Evolutionary conservation across 1,284 basidiomycete genomes (phyloP).

Genomic region (Amylostereum areolatum): DNA sequence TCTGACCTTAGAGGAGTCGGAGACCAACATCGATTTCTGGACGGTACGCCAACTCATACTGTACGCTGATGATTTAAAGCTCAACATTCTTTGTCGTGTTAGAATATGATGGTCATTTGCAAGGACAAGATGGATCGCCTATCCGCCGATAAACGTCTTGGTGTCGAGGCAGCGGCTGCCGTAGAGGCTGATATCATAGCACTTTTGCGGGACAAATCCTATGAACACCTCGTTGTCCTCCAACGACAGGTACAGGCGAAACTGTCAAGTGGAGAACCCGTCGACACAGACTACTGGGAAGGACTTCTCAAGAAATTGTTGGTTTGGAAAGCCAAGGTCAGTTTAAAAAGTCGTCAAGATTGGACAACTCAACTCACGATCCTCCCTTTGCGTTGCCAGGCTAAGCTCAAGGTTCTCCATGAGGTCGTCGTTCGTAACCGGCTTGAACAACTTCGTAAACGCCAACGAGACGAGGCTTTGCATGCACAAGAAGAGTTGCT

Average conservation of each 20-base stretch:
- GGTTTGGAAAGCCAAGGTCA: slow-evolving; percentile 97
- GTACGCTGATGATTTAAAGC: slow-evolving; percentile 1
- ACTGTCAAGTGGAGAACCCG: slow-evolving; percentile 85
- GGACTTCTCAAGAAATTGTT: slow-evolving; percentile 83
- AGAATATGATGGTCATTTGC: slow-evolving; percentile 97
- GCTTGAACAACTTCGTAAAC: slow-evolving; percentile 90
- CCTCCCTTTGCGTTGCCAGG: slow-evolving; percentile 36
- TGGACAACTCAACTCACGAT: too few species aligned
- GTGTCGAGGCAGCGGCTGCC: slow-evolving; percentile 62
- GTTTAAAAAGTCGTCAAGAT: slow-evolving; percentile 6
- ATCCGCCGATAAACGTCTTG: slow-evolving; percentile 51
- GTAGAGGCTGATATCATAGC: slow-evolving; percentile 76
- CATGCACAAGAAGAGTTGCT: slow-evolving; percentile 90
- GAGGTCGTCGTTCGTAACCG: slow-evolving; percentile 95
- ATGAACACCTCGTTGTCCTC: slow-evolving; percentile 77
- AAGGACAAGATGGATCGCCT: slow-evolving; percentile 87
- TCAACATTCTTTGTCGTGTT: slow-evolving; percentile 1
- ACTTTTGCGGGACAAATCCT: slow-evolving; percentile 74
- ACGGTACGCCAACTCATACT: slow-evolving; percentile 53
- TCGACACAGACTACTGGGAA: slow-evolving; percentile 99
- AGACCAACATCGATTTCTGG: slow-evolving; percentile 95
- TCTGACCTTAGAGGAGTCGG: slow-evolving; percentile 78
- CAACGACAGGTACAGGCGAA: slow-evolving; percentile 88
- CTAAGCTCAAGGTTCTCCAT: slow-evolving; percentile 87
- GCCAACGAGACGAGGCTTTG: slow-evolving; percentile 91